Evolutionary conservation across 179 eudicot genomes (phyloP), one percentile per base, ranked within the genome.

Genomic region (Gypsophila paniculata): DNA sequence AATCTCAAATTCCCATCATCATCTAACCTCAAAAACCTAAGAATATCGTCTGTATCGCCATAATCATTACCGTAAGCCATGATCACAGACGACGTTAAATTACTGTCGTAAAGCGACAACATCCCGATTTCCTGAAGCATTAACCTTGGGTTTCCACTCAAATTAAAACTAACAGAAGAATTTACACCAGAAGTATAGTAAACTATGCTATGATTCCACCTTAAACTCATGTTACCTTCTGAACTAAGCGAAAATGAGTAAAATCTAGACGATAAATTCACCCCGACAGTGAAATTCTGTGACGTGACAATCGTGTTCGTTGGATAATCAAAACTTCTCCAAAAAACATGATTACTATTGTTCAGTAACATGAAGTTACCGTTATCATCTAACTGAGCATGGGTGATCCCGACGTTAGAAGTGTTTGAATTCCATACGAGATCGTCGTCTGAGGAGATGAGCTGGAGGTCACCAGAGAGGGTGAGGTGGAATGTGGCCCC

Each of bases 1-100:
- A 89, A 86, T 71, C 89, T 88, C 76, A 91, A 69, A 82, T 93
- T 93, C 22, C 97, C 96, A 88, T 93, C 98, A 67, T 2, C 61
- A 68, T 89, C 98, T 48, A 93, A 60, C 75, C 76, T 93, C 25
- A 91, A 6, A 68, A 84, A 83, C 83, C 96, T 85, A 3, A 89
- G 61, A 0, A 77, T 61, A 61, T 83, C 74, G 3, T 79, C 85
- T 46, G 21, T 53, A 17, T 87, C 89, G 29, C 80, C 94, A 73
- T 83, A 91, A 86, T 93, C 98, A 72, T 88, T 83, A 64, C 91
- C 84, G 75, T 85, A 91, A 59, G 85, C 87, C 75, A 82, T 25
- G 23, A 44, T 57, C 14, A 71, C 82, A 17, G 80, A 12, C 0
- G 58, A 51, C 0, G 77, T 4, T 51, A 88, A 78, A 15, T 69